These are phyloP conservation scores for Rhazya stricta DNA, from an alignment of 257 asterid genomes.

Conservation along the genomic window DNA sequence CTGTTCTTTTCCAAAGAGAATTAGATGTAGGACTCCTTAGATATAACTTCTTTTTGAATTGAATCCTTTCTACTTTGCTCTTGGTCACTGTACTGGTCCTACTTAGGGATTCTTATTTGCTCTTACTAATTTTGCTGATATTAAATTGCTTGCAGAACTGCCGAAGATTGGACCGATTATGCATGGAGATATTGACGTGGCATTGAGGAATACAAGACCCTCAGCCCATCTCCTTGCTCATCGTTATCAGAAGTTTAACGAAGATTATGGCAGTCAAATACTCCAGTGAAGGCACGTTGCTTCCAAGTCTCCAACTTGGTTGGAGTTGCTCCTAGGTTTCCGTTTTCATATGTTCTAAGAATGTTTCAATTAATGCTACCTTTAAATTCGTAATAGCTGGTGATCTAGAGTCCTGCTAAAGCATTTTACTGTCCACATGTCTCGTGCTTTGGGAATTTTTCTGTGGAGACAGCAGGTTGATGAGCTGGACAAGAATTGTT, in stretches of 20 bases:
- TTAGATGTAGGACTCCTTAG: neutral
- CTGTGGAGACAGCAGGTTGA: too few species aligned
- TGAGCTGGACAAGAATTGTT: too few species aligned
- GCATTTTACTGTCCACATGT: neutral
- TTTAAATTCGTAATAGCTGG: neutral
- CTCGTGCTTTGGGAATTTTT: neutral
- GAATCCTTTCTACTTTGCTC: neutral
- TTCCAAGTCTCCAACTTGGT: neutral
- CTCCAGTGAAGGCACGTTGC: constrained; percentile 58
- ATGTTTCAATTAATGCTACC: neutral
- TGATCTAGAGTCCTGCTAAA: neutral
- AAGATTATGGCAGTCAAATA: constrained; percentile 89
- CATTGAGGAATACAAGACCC: constrained; percentile 87
- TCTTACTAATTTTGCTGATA: constrained; percentile 8
- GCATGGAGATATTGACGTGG: constrained; percentile 61
- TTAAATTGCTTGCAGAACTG: constrained; percentile 48
- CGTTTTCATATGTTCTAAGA: neutral
- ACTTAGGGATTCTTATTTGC: neutral
- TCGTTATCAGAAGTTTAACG: constrained; percentile 75
- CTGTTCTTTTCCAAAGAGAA: too few species aligned
- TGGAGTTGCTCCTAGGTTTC: neutral
- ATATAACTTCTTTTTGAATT: neutral
- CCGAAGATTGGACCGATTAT: constrained; percentile 85
- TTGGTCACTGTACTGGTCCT: neutral
- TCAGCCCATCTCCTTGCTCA: constrained; percentile 90